These are phyloP conservation scores for Cryptococcus neoformans DNA, from an alignment of 1,284 basidiomycete species.

Conservation along the genomic window DNA sequence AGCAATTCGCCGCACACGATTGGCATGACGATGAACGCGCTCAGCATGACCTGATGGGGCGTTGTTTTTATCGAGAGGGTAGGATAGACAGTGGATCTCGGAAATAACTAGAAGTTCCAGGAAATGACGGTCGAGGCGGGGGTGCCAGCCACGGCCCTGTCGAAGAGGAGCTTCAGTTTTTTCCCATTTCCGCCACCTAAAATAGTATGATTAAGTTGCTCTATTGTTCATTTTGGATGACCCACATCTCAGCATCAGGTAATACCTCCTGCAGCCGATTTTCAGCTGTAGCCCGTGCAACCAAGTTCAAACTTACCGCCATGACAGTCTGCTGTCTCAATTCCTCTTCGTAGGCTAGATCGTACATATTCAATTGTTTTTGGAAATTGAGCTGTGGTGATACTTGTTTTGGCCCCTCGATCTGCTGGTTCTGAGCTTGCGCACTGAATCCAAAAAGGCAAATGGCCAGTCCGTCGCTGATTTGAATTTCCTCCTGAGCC, in stretches of 20 bases:
- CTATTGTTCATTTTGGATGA: background rate
- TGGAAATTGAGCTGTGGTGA: background rate
- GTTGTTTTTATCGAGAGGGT: conserved; percentile 21
- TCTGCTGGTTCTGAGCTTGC: background rate
- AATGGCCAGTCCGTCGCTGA: conserved; percentile 25
- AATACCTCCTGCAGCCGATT: conserved; percentile 31
- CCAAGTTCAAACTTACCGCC: conserved; percentile 23
- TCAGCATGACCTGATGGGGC: conserved; percentile 23
- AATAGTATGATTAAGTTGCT: too few relatives aligned
- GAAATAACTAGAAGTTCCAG: conserved; percentile 44
- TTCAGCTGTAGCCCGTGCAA: background rate
- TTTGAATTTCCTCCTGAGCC: background rate
- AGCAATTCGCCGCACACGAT: conserved; percentile 41
- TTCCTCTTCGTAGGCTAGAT: conserved; percentile 38
- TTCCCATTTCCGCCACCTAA: conserved; percentile 41
- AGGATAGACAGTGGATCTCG: conserved; percentile 40
- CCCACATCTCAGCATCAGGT: conserved; percentile 37
- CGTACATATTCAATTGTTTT: conserved; percentile 23
- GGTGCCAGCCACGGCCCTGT: conserved; percentile 44
- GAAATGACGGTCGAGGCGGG: conserved; percentile 42
- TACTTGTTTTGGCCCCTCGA: background rate
- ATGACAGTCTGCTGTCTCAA: conserved; percentile 36
- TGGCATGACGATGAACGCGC: conserved; percentile 35
- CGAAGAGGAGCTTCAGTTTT: conserved; percentile 39
- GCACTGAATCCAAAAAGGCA: conserved; percentile 29